A percentile compares a stretch with the other conserved stretches of the same genome.
phyloP scores from a whole-genome alignment of 169 alveolate species.

The Plasmodium adleri region DNA sequence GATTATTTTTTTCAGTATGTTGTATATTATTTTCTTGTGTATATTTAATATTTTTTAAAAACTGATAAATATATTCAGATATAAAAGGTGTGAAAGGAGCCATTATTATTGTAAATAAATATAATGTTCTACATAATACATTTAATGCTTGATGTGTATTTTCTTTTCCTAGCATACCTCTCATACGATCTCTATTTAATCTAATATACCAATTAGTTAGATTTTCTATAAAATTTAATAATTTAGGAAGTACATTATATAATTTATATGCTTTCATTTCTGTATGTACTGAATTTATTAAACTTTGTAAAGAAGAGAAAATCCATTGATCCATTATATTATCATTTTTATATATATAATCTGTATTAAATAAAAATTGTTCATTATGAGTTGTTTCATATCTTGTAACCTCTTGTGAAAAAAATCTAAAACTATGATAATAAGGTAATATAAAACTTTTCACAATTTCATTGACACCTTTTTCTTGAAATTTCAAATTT shows the following conservation, averaged over 20 bases:
- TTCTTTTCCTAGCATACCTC: conserved; percentile 94
- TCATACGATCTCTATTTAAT: conserved; percentile 97
- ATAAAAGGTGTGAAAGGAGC: conserved; percentile 96
- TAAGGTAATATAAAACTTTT: conserved; percentile 98
- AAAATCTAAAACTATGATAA: conserved; percentile 97
- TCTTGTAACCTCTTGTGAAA: conserved; percentile 95
- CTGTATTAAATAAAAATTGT: conserved; percentile 88
- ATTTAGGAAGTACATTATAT: conserved; percentile 95
- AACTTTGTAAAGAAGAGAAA: conserved; percentile 90
- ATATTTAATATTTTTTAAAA: conserved; percentile 90
- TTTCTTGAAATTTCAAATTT: conserved; percentile 92
- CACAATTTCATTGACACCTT: conserved; percentile 94
- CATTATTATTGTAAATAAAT: conserved; percentile 86
- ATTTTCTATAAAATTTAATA: conserved; percentile 95
- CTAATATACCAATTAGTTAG: conserved; percentile 98
- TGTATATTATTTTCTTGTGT: conserved; percentile 90
- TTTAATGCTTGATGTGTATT: conserved; percentile 91
- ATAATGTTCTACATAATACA: conserved; percentile 91
- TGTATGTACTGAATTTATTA: conserved; percentile 87
- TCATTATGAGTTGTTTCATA: conserved; percentile 88
- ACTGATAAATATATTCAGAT: conserved; percentile 93
- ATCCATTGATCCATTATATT: conserved; percentile 98
- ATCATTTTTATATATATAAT: conserved; percentile 76
- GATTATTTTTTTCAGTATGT: conserved; percentile 83
- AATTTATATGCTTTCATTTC: conserved; percentile 98